phyloP scores from a whole-genome alignment of 2,329 filamentous ascomycete species.

The Ophiocordyceps camponoti-saundersi region DNA sequence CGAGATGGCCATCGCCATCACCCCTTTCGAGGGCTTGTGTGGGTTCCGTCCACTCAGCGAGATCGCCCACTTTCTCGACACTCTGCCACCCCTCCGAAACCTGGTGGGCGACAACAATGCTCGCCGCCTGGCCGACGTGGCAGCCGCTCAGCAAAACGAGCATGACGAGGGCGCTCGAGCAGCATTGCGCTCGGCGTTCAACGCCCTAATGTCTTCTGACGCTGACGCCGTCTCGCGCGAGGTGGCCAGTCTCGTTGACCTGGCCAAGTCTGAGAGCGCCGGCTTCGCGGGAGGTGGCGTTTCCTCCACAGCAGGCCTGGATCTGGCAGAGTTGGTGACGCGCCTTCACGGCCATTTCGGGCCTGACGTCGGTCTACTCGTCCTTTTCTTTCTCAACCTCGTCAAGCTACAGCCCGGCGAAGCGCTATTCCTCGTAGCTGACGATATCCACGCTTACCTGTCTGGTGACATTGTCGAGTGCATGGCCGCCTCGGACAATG shows the following conservation, averaged over 20 bases:
- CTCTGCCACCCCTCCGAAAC: conserved; percentile 36
- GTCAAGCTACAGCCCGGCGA: conserved; percentile 77
- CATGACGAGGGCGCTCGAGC: conserved; percentile 51
- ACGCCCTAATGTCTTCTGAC: conserved; percentile 62
- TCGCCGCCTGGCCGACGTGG: conserved; percentile 33
- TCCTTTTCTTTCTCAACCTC: conserved; percentile 94
- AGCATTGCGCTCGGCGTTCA: conserved; percentile 59
- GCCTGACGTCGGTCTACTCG: conserved; percentile 79
- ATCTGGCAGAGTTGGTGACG: conserved; percentile 59
- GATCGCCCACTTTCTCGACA: conserved; percentile 66
- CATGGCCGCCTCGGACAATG: conserved; percentile 98
- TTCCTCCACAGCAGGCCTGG: conserved; percentile 47
- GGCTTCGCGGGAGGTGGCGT: conserved; percentile 63
- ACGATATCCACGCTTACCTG: conserved; percentile 93
- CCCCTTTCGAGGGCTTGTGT: conserved; percentile 87
- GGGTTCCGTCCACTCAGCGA: conserved; percentile 82
- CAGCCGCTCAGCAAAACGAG: conserved; percentile 23
- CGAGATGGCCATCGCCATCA: conserved; percentile 97
- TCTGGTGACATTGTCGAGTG: conserved; percentile 94
- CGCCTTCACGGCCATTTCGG: conserved; percentile 76
- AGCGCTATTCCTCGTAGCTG: conserved; percentile 87
- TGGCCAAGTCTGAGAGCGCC: conserved; percentile 49
- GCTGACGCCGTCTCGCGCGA: conserved; percentile 36
- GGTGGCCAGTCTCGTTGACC: conserved; percentile 50
- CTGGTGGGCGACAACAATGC: conserved; percentile 51